Evolutionary conservation across 345 rosid genomes (phyloP), one percentile per base, ranked within the genome.

Genomic region (Gossypium australe): DNA sequence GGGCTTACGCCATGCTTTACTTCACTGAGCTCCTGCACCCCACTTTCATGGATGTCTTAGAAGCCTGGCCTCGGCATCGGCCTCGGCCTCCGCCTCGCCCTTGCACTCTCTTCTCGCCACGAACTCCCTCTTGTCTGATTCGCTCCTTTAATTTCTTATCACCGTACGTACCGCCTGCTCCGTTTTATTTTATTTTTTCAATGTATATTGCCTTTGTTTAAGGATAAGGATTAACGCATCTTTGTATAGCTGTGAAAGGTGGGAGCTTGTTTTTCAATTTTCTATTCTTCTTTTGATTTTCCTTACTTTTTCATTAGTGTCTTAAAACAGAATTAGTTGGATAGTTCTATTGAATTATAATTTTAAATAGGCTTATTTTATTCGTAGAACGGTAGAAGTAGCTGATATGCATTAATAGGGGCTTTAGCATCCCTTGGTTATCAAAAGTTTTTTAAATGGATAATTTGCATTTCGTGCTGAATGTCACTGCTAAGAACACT

Each of bases 1-100:
- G 34, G 45, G 55, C 9, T 67, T 47, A 11, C 38, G 5, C 59
- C 58, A 25, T 22, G 73, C 78, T 71, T 11, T 63, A 11, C 68
- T 17, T 63, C 76, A 52, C 84, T 70, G 82, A 88, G 41, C 80
- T 75, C 29, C 43, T 24, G 43, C 68, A 41, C 11, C 27, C 52
- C 69, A 71, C 18, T 60, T 71, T 80, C 78, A 90, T 92, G 98
- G 87, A 87, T 55, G 80, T 87, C 73, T 72, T 77, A 61, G 87
- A 85, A 75, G 73, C 83, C 79, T 77, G 81, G 64, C 78, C 86
- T 53, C 75, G 79, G 76, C 83, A 82, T 62, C 77, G 75, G 64
- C 78, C 86, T 53, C 75, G 77, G 76, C 83, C 83, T 62, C 77
- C 78, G 61, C 78, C 85, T 48, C 77, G 78, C 76, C 83, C 84